Conservation (phyloP, 192 early-diverging fungal species). For the Podila verticillata region DNA sequence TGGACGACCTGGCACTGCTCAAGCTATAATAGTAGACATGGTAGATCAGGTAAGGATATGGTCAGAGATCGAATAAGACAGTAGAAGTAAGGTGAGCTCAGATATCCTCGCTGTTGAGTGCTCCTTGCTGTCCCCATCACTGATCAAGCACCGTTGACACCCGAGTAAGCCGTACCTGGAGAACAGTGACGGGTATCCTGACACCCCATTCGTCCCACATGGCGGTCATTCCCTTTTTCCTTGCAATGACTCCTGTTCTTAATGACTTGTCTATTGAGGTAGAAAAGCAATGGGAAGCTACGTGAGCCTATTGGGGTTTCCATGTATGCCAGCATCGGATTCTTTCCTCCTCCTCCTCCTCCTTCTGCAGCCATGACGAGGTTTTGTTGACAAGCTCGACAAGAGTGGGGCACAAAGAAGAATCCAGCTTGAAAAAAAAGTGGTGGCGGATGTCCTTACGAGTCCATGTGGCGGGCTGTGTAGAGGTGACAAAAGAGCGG, state of each 20-base stretch:
- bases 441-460: slow-evolving; percentile 25
- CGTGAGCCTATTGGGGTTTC: not conserved
- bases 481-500: slow-evolving; percentile 35
- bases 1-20: slow-evolving; percentile 76
- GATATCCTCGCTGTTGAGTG: not conserved
- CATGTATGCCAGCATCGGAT: not conserved
- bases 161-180: slow-evolving; percentile 65
- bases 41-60: too few relatives aligned
- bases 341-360: too few relatives aligned
- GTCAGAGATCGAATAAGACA: not conserved
- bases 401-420: not conserved
- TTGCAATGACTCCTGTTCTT: slow-evolving; percentile 84
- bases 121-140: too few relatives aligned
- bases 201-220: slow-evolving; percentile 96
- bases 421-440: not conserved
- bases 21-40: slow-evolving; percentile 55
- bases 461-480: slow-evolving; percentile 48
- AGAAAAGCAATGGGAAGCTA: not conserved
- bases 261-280: slow-evolving; percentile 55
- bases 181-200: slow-evolving; percentile 88
- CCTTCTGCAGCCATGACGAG: too few relatives aligned
- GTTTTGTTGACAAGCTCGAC: too few relatives aligned
- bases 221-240: slow-evolving; percentile 95
- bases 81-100: slow-evolving; percentile 3
- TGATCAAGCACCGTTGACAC: not conserved